Evolutionary conservation across 2,329 filamentous ascomycete species (phyloP).

Genomic region (Botryotinia globosa): DNA sequence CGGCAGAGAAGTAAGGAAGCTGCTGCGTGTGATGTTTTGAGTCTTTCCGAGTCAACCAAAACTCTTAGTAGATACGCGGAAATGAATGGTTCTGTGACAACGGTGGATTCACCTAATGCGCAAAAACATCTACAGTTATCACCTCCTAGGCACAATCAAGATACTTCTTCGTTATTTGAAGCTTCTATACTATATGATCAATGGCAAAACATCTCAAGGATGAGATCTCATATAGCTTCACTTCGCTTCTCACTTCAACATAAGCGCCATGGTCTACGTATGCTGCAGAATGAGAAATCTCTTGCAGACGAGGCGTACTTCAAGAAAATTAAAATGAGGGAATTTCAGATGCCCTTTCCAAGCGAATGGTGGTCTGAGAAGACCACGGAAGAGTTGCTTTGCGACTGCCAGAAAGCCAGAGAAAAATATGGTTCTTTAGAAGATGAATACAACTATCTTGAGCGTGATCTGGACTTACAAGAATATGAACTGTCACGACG

Average conservation of each 20-base stretch:
- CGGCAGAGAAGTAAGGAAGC: background rate
- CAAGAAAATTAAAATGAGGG: slow-evolving; percentile 6
- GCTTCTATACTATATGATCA: background rate
- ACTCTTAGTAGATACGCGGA: background rate
- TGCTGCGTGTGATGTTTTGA: background rate
- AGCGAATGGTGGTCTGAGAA: background rate
- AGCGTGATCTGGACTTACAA: slow-evolving; percentile 23
- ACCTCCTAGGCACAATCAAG: background rate
- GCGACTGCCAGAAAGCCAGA: slow-evolving; percentile 18
- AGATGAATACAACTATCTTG: slow-evolving; percentile 28
- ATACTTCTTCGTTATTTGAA: background rate
- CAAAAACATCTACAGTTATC: background rate
- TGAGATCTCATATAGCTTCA: background rate
- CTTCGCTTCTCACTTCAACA: background rate
- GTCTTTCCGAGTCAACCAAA: too few relatives aligned
- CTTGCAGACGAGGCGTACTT: slow-evolving; percentile 23
- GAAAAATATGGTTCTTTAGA: slow-evolving; percentile 30
- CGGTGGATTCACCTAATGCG: background rate
- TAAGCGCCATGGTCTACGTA: background rate
- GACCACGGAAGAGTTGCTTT: background rate
- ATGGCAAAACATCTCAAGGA: background rate
- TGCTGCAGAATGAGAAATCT: slow-evolving; percentile 16
- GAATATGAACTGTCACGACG: slow-evolving; percentile 22
- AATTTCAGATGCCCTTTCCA: background rate
- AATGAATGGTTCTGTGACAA: background rate